Base-by-base conservation (phyloP, 2,329 filamentous ascomycete species). In the Myotisia sp. region DNA sequence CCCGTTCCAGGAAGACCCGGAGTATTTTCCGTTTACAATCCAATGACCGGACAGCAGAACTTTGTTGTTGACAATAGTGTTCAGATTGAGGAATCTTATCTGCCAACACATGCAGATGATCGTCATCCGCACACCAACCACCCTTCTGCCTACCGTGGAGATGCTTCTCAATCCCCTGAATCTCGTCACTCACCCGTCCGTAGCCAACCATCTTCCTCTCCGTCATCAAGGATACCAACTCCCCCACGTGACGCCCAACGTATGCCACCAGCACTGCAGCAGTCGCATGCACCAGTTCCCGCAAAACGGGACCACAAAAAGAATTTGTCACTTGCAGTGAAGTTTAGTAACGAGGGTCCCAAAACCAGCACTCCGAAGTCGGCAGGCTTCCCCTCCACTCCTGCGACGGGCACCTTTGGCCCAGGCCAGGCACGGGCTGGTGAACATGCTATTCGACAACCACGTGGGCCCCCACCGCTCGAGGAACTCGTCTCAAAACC, bases 231-330 rank as follows among this genome's bases (percentile, higher is more conserved):
- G 5, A 18, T 33, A 4, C 36, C 39, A 3, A 33, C 39, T 13
- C 39, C 39, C 5, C 29, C 39, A 19, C 39, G 39, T n/a, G 32
- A 34, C 19, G 32, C 32, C 12, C 32, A 26, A n/a, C 12, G 13
- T 34, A 21, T 26, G 9, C 37, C 31, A 18, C 29, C 39, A 8
- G 27, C 35, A 13, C 24, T 24, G 6, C 14, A 34, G 8, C 36
- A 36, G 6, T 33, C 39, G 19, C 39, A 36, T 0, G 21, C 39
- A 12, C 39, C 34, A 13, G 18, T 83, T 84, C 39, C 92, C 85
- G n/a, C n/a, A n/a, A 36, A 82, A 81, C 44, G 90, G 86, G 50
- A 83, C 37, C 87, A 95, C 62, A 90, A 92, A 68, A 94, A 94
- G 71, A 74, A 74, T 7, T 73, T 76, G 14, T 92, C 87, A 4